Base-by-base conservation (phyloP, 192 early-diverging fungal genomes). In the Phlyctochytrium bullatum region DNA sequence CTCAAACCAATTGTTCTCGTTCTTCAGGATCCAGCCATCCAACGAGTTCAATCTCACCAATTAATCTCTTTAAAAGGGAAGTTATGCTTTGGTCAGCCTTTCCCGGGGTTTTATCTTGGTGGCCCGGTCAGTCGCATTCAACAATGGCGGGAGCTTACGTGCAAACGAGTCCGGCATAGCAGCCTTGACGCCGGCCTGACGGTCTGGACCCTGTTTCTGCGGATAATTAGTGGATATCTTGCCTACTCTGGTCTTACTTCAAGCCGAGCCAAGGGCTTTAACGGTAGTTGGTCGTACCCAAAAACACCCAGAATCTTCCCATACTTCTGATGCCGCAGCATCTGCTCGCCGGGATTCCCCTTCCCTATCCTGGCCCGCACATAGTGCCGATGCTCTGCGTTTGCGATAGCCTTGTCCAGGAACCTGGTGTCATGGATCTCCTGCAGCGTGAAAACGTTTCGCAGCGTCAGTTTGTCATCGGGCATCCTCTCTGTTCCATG, bases 1-100 rank as follows among this genome's bases (percentile, higher is more conserved):
- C 34, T 29, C 56, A 10, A 54, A 78, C 77, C 60, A 80, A 33
- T 30, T 20, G 28, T 57, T 76, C 66, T 16, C 62, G 47, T 33
- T 77, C 80, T 31, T 73, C 66, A 6, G 50, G n/a, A 47, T 30
- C 61, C 6, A 81, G 66, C 76, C 76, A 78, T 2, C 50, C 32
- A 2, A 76, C 62, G 2, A 30, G 25, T 53, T 76, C 71, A n/a
- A 81, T 73, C 54, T 75, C 73, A 23, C 65, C 61, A 0, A 78
- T 66, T 25, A 81, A 36, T 28, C 54, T 60, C 36, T 76, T 76
- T 36, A 76, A 51, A 16, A 62, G 30, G 10, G 65, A 36, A 2
- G 65, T 63, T 12, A 74, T 62, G 40, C 54, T 69, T 53, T 74
- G 61, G 34, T 47, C 40, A 3, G 23, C 2, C 4, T 34, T 23